Evolutionary conservation across 495 filamentous ascomycete genomes (phyloP).

Genomic region (Friedmanniomyces simplex): DNA sequence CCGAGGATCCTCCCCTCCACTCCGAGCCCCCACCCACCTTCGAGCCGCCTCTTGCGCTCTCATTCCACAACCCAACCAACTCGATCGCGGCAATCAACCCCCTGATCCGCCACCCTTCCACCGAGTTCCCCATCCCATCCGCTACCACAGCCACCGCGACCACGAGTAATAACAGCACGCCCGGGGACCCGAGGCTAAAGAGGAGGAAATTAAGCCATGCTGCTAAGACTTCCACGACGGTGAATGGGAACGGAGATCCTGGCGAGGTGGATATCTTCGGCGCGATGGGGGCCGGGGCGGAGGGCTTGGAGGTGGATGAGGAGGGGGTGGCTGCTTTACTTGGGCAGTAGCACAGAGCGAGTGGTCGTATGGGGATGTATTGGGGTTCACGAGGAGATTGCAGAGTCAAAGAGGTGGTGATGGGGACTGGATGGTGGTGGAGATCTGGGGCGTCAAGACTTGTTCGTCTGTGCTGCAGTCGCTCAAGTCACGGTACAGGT

Average conservation of each 20-base stretch:
- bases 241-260: not conserved
- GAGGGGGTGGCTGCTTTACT: constrained; percentile 18
- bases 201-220: constrained; percentile 48
- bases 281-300: not conserved
- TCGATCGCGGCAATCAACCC: not conserved
- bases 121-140: too few relatives aligned
- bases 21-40: too few relatives aligned
- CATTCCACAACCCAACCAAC: too few relatives aligned
- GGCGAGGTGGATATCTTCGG: constrained; percentile 9
- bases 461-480: too few relatives aligned
- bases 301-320: constrained; percentile 15
- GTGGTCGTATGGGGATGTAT: too few relatives aligned
- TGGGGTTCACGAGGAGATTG: too few relatives aligned
- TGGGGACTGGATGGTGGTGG: too few relatives aligned
- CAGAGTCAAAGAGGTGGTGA: too few relatives aligned
- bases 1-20: too few relatives aligned
- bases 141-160: not conserved
- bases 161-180: not conserved
- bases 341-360: not conserved
- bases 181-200: constrained; percentile 37
- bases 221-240: not conserved
- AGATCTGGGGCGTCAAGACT: too few relatives aligned
- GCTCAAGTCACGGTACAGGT: too few relatives aligned
- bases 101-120: constrained; percentile 6
- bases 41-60: too few relatives aligned